Evolutionary conservation across 352 stramenopile species (phyloP).

Genomic region (Phytophthora syringae): DNA sequence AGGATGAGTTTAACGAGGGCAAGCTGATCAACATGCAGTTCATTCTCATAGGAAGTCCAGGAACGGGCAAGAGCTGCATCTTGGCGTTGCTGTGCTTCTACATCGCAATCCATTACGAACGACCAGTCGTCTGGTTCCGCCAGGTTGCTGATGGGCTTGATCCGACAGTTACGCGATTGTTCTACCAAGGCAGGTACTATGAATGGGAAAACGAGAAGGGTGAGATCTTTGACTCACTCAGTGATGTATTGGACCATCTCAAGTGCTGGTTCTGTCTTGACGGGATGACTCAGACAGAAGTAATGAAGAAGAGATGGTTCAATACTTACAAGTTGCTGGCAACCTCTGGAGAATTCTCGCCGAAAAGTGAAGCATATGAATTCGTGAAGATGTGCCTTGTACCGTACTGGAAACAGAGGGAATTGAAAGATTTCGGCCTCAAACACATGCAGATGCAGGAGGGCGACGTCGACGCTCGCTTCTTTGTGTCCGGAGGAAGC

Average conservation of each 20-base stretch:
- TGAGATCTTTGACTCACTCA: background rate
- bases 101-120: background rate
- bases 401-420: constrained; percentile 8
- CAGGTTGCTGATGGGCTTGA: background rate
- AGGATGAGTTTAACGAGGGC: background rate
- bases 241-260: background rate
- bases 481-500: constrained; percentile 16
- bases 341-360: constrained; percentile 4
- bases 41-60: constrained; percentile 1
- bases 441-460: background rate
- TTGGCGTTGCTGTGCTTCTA: constrained; percentile 18
- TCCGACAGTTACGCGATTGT: constrained; percentile 1
- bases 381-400: constrained; percentile 9
- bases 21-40: constrained; percentile 1
- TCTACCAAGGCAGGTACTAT: constrained; percentile 14
- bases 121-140: constrained; percentile 2
- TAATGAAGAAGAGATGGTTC: background rate
- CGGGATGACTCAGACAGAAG: background rate
- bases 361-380: background rate
- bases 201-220: background rate
- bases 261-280: constrained; percentile 20
- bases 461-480: constrained; percentile 1
- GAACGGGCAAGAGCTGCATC: constrained; percentile 15
- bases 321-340: constrained; percentile 5
- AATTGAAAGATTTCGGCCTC: constrained; percentile 1